A percentile compares a stretch with the other conserved stretches of the same genome.
Conservation (phyloP, 805 yeast species). For the Metschnikowia aberdeeniae region DNA sequence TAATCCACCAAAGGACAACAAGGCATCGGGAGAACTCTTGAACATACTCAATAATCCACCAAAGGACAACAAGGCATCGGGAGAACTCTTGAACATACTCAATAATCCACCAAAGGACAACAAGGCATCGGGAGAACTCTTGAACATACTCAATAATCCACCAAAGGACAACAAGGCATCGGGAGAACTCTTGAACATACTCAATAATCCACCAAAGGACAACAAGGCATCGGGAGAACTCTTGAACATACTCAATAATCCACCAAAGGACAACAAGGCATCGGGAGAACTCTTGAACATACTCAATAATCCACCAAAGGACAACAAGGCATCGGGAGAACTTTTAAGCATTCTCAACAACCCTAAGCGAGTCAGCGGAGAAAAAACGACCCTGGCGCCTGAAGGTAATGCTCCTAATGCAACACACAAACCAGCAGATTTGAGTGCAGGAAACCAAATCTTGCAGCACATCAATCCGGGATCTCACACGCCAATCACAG, state of each 20-base stretch:
- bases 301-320: background rate
- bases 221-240: too few species aligned
- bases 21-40: too few species aligned
- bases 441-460: slow-evolving; percentile 20
- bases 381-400: background rate
- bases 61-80: too few species aligned
- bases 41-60: background rate
- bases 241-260: background rate
- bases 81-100: background rate
- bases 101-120: background rate
- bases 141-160: background rate
- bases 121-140: too few species aligned
- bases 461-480: slow-evolving; percentile 14
- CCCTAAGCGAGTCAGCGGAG: background rate
- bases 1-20: background rate
- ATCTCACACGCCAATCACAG: slow-evolving; percentile 1
- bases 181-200: background rate
- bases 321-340: too few species aligned
- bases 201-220: background rate
- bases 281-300: background rate
- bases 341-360: background rate
- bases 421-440: slow-evolving; percentile 9
- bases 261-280: background rate
- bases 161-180: slow-evolving; percentile 1
- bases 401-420: background rate